Base-by-base conservation (phyloP, 768 basidiomycete genomes). In the Hygrophoropsis aurantiaca region DNA sequence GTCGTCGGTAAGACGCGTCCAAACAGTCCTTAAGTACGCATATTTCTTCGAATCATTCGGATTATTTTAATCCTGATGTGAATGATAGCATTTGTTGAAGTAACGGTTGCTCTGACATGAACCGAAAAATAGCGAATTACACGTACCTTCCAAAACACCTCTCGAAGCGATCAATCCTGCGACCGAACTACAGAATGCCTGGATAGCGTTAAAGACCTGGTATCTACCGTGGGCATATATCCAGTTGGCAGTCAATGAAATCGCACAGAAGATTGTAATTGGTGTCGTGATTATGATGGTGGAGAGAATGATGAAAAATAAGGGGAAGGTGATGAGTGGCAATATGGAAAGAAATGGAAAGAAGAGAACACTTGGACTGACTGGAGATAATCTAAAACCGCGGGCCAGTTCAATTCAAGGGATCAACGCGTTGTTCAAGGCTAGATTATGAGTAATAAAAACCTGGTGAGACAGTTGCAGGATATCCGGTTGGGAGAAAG, bases 111-210 rank as follows among this genome's bases (percentile, higher is more conserved):
- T n/a, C n/a, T n/a, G n/a, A n/a, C n/a, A n/a, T n/a, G n/a, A n/a
- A n/a, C n/a, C n/a, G n/a, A n/a, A n/a, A n/a, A n/a, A n/a, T n/a
- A n/a, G n/a, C n/a, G 9, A 6, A 19, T 5, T 5, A 16, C 5
- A 19, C 35, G 25, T 40, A 82, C 84, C 85, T 74, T 87, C 81
- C 5, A 88, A 66, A 3, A 82, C 75, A 13, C 85, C 84, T 52
- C 85, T 71, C 6, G 84, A 85, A 1, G 85, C 80, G 16, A 87
- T 56, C 21, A 87, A 65, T 0, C 80, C 73, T 0, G 84, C 78
- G 2, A 87, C 63, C 0, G 85, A 83, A 56, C 79, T 86, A 57
- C 82, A 86, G 52, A 85, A 86, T 3, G 84, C 81, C 61, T 87
- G 85, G 4, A 84, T 46, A 0, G 80, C 80, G 52, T 87, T 86